phyloP scores from a whole-genome alignment of 2,329 filamentous ascomycete species.

The Arthrobotrys sphaeroides region DNA sequence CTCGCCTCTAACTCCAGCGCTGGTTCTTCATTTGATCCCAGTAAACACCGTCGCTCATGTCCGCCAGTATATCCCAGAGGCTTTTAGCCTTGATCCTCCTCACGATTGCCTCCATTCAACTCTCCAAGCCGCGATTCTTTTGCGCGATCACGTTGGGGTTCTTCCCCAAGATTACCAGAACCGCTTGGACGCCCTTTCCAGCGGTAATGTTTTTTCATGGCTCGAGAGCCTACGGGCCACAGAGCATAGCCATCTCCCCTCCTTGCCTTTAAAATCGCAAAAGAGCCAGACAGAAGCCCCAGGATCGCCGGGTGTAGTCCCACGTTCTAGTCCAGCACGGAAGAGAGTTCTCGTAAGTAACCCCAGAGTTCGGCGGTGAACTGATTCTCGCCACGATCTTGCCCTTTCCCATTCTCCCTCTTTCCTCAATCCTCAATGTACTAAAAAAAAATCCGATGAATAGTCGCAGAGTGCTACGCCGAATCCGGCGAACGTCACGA shows the following conservation, averaged over 20 bases:
- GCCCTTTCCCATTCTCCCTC: no score
- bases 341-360: conserved; percentile 47
- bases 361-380: neutral
- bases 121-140: conserved; percentile 29
- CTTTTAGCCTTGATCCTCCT: neutral
- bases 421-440: neutral
- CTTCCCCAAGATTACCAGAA: conserved; percentile 14
- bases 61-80: neutral
- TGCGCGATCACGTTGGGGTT: conserved; percentile 31
- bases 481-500: neutral
- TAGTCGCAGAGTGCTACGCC: conserved; percentile 31
- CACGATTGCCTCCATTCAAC: conserved; percentile 18
- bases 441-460: conserved; percentile 7
- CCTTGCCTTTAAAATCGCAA: conserved; percentile 23
- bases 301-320: neutral
- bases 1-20: neutral
- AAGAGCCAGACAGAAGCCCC: neutral
- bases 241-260: conserved; percentile 11
- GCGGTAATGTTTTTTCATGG: neutral
- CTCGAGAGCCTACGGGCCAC: conserved; percentile 26
- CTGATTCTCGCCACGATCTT: no score
- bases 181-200: conserved; percentile 24
- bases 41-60: conserved; percentile 49
- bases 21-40: conserved; percentile 30
- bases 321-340: conserved; percentile 22